Conservation (phyloP, 495 filamentous ascomycete genomes). For the Penicillium taxi region DNA sequence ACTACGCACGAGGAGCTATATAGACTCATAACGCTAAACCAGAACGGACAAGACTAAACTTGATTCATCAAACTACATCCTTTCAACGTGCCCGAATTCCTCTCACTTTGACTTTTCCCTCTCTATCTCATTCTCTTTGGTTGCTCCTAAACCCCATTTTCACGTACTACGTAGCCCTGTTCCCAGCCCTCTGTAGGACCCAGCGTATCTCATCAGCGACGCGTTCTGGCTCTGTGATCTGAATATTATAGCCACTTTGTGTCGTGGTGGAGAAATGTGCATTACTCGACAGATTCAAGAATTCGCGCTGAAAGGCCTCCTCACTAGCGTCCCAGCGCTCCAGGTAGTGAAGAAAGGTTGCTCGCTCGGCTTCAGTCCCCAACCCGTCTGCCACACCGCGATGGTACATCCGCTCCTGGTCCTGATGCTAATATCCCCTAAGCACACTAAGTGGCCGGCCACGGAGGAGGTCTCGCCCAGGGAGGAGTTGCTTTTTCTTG, state of each 20-base stretch:
- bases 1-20: too few species aligned
- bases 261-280: conserved; percentile 1
- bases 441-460: conserved; percentile 3
- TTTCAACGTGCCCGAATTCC: too few species aligned
- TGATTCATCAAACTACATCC: too few species aligned
- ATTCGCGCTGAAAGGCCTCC: conserved; percentile 2
- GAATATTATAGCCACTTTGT: conserved; percentile 7
- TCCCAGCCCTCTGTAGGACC: conserved; percentile 5
- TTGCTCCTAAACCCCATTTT: too few species aligned
- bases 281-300: conserved; percentile 2
- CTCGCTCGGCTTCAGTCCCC: conserved; percentile 3
- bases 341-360: conserved; percentile 1
- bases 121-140: too few species aligned
- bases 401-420: conserved; percentile 1
- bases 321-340: neutral
- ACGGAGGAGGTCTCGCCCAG: neutral
- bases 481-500: conserved; percentile 1
- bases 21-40: too few species aligned
- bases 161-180: too few species aligned
- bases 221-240: conserved; percentile 3
- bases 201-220: conserved; percentile 5
- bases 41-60: too few species aligned
- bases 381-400: neutral
- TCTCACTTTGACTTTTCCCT: too few species aligned
- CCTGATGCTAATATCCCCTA: conserved; percentile 1